Evolutionary conservation across 768 basidiomycete species (phyloP), one percentile per base, ranked within the genome.

Genomic region (Naematelia encephala): DNA sequence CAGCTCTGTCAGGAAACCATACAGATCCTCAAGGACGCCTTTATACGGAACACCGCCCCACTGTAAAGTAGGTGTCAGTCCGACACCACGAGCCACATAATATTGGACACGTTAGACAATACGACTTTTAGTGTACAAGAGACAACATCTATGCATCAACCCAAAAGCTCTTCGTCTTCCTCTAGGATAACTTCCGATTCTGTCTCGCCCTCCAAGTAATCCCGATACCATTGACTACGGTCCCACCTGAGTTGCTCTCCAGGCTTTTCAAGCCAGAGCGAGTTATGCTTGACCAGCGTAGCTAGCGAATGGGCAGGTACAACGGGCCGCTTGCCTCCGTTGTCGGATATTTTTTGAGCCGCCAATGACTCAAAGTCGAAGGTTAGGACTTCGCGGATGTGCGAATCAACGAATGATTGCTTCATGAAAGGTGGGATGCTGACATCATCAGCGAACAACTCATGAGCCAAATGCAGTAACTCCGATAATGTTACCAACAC

Each of bases 401-500:
- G 34, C 8, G 34, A 39, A 39, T 39, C 8, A 16, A 39, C 34
- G 16, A 39, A 39, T 8, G 8, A 8, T 39, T 39, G 34, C 34
- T 39, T 39, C 34, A 39, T 39, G 34, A 39, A 39, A 39, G 34
- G 34, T 16, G 34, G 34, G 16, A 39, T 39, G 16, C 34, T 39
- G 34, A 39, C 8, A 16, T n/a, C 8, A 16, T 39, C 34, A 39
- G 34, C 34, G n/a, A 39, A 39, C 8, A 39, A 16, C 34, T 39
- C 34, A 8, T 8, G 8, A 39, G 34, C 16, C 34, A 8, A 39
- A 8, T 39, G 8, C 34, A 39, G n/a, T 39, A 39, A 16, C 34
- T 39, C 34, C 16, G 34, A 39, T 8, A 47, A n/a, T 39, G 12
- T 22, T 25, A 23, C 39, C 22, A 30, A 39, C 11, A 72, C 74